Evolutionary conservation across 345 rosid genomes (phyloP).

Genomic region (Pelargonium nanum): DNA sequence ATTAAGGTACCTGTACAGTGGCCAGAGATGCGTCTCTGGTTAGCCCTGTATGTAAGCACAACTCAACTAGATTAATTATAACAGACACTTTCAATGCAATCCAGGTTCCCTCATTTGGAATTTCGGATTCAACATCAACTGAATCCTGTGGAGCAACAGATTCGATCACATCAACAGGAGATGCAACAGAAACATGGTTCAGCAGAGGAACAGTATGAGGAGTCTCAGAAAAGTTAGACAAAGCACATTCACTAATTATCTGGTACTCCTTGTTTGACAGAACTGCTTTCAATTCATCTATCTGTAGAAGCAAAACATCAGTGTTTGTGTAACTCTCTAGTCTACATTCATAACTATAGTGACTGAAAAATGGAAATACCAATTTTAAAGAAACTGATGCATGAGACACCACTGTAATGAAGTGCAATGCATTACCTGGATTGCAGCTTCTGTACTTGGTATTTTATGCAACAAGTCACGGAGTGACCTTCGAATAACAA

Average conservation of each 20-base stretch:
- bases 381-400: background rate
- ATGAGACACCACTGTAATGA: background rate
- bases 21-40: conserved; percentile 70
- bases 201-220: conserved; percentile 55
- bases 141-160: conserved; percentile 32
- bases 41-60: conserved; percentile 62
- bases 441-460: conserved; percentile 60
- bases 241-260: conserved; percentile 80
- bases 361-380: background rate
- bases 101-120: conserved; percentile 41
- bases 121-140: conserved; percentile 19
- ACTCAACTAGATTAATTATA: conserved; percentile 56
- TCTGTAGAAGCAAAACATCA: conserved; percentile 33
- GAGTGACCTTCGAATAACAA: conserved; percentile 68
- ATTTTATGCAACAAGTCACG: conserved; percentile 81
- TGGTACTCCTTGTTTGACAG: conserved; percentile 78
- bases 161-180: conserved; percentile 35
- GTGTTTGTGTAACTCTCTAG: background rate
- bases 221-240: conserved; percentile 71
- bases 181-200: conserved; percentile 27
- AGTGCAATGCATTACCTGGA: conserved; percentile 38
- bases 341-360: too few species aligned
- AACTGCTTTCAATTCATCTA: conserved; percentile 72
- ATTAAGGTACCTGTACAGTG: conserved; percentile 53
- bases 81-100: conserved; percentile 59